A percentile compares a stretch with the other conserved stretches of the same genome.
phyloP scores from a whole-genome alignment of 129 eudicot genomes.

The Tanacetum coccineum region DNA sequence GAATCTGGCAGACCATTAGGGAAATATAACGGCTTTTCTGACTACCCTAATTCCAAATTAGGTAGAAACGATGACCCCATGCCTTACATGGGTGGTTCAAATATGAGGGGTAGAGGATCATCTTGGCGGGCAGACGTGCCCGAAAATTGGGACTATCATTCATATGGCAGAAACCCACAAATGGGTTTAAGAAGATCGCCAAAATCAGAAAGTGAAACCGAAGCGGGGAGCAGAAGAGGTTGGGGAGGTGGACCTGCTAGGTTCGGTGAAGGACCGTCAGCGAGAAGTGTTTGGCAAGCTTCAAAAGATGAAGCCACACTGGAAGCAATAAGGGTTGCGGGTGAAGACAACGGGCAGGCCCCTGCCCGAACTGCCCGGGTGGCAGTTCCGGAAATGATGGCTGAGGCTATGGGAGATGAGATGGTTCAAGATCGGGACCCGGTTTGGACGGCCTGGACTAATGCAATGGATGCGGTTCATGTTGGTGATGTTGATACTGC shows the following conservation, averaged over 20 bases:
- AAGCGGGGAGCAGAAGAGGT: constrained; percentile 57
- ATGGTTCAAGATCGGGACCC: constrained; percentile 83
- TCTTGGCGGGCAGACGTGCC: constrained; percentile 73
- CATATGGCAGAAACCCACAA: constrained; percentile 59
- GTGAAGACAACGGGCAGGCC: constrained; percentile 71
- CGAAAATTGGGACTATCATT: constrained; percentile 64
- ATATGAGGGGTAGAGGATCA: constrained; percentile 66
- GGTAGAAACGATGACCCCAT: constrained; percentile 52
- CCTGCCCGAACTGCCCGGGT: constrained; percentile 61
- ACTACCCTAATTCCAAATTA: constrained; percentile 55
- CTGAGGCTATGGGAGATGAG: constrained; percentile 81
- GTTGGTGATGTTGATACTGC: constrained; percentile 89
- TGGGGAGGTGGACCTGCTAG: constrained; percentile 91
- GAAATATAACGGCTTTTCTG: constrained; percentile 70
- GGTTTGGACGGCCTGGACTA: constrained; percentile 85
- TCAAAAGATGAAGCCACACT: constrained; percentile 96
- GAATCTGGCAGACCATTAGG: constrained; percentile 56
- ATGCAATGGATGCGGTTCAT: constrained; percentile 97
- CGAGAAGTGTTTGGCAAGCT: constrained; percentile 99
- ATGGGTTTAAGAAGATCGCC: constrained; percentile 66
- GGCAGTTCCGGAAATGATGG: constrained; percentile 77
- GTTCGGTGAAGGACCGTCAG: constrained; percentile 98
- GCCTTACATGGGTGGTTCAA: constrained; percentile 40
- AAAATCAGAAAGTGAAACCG: constrained; percentile 55
- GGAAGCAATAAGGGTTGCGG: constrained; percentile 95